Base-by-base conservation (phyloP, 179 eudicot species). In the Silene coronaria region DNA sequence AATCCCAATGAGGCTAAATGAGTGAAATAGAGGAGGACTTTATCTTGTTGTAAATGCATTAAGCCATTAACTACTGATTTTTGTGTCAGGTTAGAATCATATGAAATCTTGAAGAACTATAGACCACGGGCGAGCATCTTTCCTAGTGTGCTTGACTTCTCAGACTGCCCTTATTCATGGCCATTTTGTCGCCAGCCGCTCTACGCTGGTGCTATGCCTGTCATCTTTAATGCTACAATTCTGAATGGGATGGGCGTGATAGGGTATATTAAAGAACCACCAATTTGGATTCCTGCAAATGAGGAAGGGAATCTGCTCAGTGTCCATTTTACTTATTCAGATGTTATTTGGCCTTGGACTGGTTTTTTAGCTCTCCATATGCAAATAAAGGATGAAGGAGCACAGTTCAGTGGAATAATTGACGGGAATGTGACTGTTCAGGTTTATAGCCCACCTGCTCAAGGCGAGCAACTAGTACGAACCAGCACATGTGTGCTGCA, bases 261-360 rank as follows among this genome's bases (percentile, higher is more conserved):
- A 76, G 99, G 99, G 71, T 92, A 89, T 82, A 82, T 95, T 38
- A 87, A 88, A 65, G 85, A 86, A 62, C 84, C 91, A 60, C 99
- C 99, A 46, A 79, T 82, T 22, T 95, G 99, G 99, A 87, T 89
- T 81, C 99, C 99, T 84, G 77, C 80, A 36, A 83, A 78, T 69
- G 97, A 95, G 83, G 99, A 90, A 80, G 97, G 97, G 67, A 95
- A 95, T 86, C 88, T 95, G 81, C 89, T 95, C 19, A 90, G 90
- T 80, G 78, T 95, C 72, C 93, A 89, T 61, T 95, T 95, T 34
- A 91, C 91, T 71, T 86, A 92, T 83, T 95, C 99, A 19, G 86
- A 92, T 63, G 86, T 95, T 27, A 88, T 95, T 73, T 95, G 99
- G 99, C 99, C 99, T 19, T 95, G 99, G 99, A 95, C 99, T 64